Evolutionary conservation across 768 basidiomycete genomes (phyloP).

Genomic region (Serendipita sp.): DNA sequence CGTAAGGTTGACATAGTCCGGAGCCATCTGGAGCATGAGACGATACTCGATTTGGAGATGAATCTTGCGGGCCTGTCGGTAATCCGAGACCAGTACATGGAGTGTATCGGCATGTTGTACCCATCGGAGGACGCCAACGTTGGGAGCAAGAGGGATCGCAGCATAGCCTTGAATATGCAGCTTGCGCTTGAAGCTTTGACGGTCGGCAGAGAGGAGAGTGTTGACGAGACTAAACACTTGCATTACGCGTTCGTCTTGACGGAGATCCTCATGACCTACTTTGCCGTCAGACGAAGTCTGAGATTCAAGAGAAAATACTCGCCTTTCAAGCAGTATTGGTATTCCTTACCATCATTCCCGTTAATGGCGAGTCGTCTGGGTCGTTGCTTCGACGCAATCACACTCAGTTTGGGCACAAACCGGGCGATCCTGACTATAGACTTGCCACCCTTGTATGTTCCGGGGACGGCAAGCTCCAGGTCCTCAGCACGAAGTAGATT

Average conservation of each 20-base stretch:
- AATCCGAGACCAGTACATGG: conserved; percentile 32
- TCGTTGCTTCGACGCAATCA: conserved; percentile 32
- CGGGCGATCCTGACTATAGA: conserved; percentile 25
- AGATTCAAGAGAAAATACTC: background rate
- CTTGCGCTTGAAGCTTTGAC: conserved; percentile 32
- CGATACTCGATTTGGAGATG: conserved; percentile 34
- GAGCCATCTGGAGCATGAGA: conserved; percentile 35
- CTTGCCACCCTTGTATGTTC: conserved; percentile 28
- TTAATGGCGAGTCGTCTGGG: conserved; percentile 27
- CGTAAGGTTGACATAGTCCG: conserved; percentile 30
- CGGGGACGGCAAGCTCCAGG: conserved; percentile 27
- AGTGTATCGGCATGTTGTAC: conserved; percentile 30
- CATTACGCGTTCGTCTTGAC: conserved; percentile 37
- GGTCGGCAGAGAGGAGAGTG: conserved; percentile 28
- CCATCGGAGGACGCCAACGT: conserved; percentile 32
- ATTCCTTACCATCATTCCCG: conserved; percentile 31
- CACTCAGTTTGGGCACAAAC: conserved; percentile 27
- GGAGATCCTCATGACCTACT: conserved; percentile 32
- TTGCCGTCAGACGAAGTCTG: background rate
- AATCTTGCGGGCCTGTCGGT: conserved; percentile 31
- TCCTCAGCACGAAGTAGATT: conserved; percentile 27
- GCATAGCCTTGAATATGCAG: conserved; percentile 31
- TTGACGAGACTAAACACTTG: conserved; percentile 37
- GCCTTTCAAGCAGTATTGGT: conserved; percentile 31
- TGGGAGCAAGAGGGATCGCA: conserved; percentile 31